A percentile compares a stretch with the other conserved stretches of the same genome.
These are phyloP conservation scores for Schizothecium vesticola DNA, from an alignment of 495 filamentous ascomycete species.

Conservation along the genomic window DNA sequence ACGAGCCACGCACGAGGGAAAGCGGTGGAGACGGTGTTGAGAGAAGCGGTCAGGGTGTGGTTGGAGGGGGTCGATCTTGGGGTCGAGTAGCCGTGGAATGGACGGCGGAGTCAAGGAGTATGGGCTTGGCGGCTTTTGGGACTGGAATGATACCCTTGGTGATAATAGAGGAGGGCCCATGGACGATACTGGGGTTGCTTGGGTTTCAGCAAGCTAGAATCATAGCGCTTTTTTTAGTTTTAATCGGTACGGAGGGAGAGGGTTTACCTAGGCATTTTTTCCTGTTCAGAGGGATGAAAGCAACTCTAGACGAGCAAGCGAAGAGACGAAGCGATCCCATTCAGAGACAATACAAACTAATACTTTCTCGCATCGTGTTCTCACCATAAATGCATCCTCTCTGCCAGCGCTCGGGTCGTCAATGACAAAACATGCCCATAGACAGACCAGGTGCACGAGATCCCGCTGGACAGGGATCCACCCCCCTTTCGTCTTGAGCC, in stretches of 20 bases:
- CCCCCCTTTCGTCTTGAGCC: background rate
- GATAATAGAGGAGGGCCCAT: background rate
- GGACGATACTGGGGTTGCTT: background rate
- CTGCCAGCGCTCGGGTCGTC: background rate
- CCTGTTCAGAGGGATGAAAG: background rate
- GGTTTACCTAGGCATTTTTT: too few species aligned
- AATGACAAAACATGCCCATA: background rate
- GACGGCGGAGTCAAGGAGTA: background rate
- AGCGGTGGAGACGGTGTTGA: slow-evolving; percentile 35
- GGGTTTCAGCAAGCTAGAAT: background rate
- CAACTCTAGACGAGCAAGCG: background rate
- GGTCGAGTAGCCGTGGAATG: background rate
- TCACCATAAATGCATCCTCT: background rate
- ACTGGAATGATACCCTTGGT: background rate
- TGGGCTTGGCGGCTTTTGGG: background rate
- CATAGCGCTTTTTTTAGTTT: background rate
- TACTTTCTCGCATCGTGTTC: background rate
- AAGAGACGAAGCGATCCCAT: background rate
- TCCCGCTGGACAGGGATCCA: background rate
- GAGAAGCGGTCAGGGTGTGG: slow-evolving; percentile 41
- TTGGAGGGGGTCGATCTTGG: slow-evolving; percentile 37
- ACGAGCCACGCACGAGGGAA: slow-evolving; percentile 10
- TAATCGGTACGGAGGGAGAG: background rate
- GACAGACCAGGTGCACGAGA: background rate
- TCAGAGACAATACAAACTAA: background rate